These are phyloP conservation scores for Sporothrix euskadiensis DNA, from an alignment of 2,329 filamentous ascomycete genomes.

Conservation along the genomic window DNA sequence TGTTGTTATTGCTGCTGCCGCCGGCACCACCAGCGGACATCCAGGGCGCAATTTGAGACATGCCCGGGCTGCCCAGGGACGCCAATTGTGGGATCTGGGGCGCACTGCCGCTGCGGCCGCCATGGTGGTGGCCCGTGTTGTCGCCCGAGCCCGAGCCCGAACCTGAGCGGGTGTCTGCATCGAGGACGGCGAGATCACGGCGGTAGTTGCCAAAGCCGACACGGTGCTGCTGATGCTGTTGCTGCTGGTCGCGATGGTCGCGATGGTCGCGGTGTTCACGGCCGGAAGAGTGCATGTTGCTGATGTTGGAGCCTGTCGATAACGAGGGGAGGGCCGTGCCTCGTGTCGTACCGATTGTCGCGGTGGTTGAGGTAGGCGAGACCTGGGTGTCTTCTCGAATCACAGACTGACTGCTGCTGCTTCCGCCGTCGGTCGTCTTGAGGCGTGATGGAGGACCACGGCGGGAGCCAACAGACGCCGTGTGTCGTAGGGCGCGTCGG, in stretches of 20 bases:
- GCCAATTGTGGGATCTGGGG: constrained; percentile 62
- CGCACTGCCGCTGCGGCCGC: constrained; percentile 43
- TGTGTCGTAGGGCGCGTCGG: constrained; percentile 25
- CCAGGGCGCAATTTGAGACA: constrained; percentile 61
- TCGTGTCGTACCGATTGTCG: constrained; percentile 40
- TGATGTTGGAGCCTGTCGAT: constrained; percentile 44
- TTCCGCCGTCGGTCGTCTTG: constrained; percentile 52
- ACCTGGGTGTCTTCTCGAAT: constrained; percentile 46
- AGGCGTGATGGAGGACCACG: constrained; percentile 51
- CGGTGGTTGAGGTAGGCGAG: constrained; percentile 52
- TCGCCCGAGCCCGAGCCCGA: background rate
- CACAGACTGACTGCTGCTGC: constrained; percentile 26
- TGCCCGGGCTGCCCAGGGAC: constrained; percentile 54
- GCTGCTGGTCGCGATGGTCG: constrained; percentile 43
- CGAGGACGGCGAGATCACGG: constrained; percentile 69
- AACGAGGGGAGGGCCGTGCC: constrained; percentile 47
- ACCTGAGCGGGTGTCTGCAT: constrained; percentile 38
- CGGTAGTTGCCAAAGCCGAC: constrained; percentile 69
- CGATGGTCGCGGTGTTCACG: constrained; percentile 40
- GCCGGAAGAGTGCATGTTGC: background rate
- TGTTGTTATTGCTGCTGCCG: constrained; percentile 34
- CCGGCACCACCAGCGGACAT: constrained; percentile 47
- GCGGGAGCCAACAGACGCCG: constrained; percentile 33
- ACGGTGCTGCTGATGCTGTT: constrained; percentile 39
- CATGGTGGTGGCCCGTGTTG: background rate